Base-by-base conservation (phyloP, 1,284 basidiomycete species). In the Austroboletus novae-zelandiae region DNA sequence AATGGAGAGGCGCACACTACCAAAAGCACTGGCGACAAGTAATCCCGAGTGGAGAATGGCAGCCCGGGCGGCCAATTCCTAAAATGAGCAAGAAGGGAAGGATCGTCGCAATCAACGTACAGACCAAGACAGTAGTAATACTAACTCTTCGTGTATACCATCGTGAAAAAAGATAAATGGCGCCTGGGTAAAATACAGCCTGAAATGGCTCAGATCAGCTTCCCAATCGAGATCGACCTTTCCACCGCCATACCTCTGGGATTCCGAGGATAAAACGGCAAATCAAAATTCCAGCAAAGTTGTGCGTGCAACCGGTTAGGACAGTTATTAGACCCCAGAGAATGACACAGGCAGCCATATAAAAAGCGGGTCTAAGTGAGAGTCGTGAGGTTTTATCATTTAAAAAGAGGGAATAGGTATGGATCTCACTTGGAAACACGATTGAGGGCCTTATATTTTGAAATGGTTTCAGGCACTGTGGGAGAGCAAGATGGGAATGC, bases 11-110 rank as follows among this genome's bases (percentile, higher is more conserved):
- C 81, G 64, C 48, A 85, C 83, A 48, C 78, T 73, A 37, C 87
- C 86, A 62, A 91, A 89, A 2, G 89, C 88, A 68, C 89, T 90
- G 0, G 84, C 85, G 44, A 89, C 74, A n/a, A 90, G 70, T 5
- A 83, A 61, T 15, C 86, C 87, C 8, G 75, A 75, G 64, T 83
- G 89, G 3, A 92, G 74, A 49, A 89, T 75, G 1, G 86, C 83
- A 43, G 83, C 80, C 35, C 89, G 79, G 50, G 89, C 78, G 0
- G 82, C 81, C 8, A 86, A 68, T 67, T 86, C 83, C 81, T 84
- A 13, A 4, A 32, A 0, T 17, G 17, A 5, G 23, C 4, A 3
- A 15, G n/a, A 3, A 30, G 13, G 31, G 18, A 41, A 23, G 1
- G 40, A 25, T 34, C 9, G 51, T 30, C 29, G 11, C 8, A 8